Conservation (phyloP, 2,329 filamentous ascomycete species). For the Pezicula rhizophila region DNA sequence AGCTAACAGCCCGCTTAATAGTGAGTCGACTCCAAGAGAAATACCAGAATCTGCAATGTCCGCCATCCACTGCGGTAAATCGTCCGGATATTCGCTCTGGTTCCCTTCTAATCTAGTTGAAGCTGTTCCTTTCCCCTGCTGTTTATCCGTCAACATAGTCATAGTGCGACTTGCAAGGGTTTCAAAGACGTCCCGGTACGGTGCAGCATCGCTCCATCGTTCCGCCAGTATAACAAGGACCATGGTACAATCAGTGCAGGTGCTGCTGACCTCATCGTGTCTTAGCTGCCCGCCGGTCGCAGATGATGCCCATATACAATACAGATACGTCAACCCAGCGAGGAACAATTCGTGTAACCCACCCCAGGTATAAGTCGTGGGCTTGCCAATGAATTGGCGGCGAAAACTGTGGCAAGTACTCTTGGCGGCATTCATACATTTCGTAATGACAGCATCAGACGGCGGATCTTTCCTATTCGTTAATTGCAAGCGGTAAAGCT, state of each 20-base stretch:
- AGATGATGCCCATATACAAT: conserved; percentile 29
- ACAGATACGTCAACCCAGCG: conserved; percentile 23
- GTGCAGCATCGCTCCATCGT: conserved; percentile 24
- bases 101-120: no score
- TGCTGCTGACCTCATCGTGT: conserved; percentile 18
- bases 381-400: conserved; percentile 11
- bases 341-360: conserved; percentile 20
- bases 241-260: conserved; percentile 26
- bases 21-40: background rate
- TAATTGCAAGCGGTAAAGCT: no score
- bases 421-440: no score
- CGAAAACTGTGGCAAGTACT: conserved; percentile 3
- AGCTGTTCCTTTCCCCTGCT: background rate
- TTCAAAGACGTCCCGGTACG: conserved; percentile 30
- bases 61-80: background rate
- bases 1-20: background rate
- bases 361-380: conserved; percentile 17
- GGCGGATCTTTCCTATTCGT: no score
- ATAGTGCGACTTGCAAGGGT: conserved; percentile 21
- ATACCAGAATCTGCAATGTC: background rate
- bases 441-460: no score
- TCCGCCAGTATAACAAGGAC: conserved; percentile 28
- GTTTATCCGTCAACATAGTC: conserved; percentile 12
- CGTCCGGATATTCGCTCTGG: no score
- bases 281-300: conserved; percentile 8